Evolutionary conservation across 176 grass and related monocot species (phyloP), one percentile per base, ranked within the genome.

Genomic region (Oryza brachyantha): DNA sequence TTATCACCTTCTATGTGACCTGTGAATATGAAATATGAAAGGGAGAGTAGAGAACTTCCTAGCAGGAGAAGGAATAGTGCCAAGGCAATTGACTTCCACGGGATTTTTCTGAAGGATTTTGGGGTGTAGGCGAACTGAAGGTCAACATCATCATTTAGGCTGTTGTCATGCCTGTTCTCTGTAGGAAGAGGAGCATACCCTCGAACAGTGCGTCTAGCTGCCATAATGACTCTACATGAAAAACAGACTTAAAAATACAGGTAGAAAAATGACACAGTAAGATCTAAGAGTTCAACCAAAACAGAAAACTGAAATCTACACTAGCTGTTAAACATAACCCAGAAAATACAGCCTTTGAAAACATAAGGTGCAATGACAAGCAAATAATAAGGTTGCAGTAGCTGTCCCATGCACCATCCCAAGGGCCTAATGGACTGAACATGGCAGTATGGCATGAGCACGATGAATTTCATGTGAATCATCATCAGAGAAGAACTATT

Each of bases 1-100:
- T 48, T 81, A 81, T 98, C 95, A 42, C 92, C 95, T 14, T 89
- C 91, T 90, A 98, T 93, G 66, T 98, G 92, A 64, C 90, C 95
- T 13, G 85, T 91, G 80, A 90, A 86, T 83, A 98, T 90, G 39
- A 98, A 94, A 75, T 89, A 94, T 1, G 89, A 86, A 43, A 98
- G 90, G 45, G 88, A 84, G 55, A 98, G 87, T 68, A 98, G 86
- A 14, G 84, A 39, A 21, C 28, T 77, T 76, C 92, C 95, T 10
- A 98, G 81, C 35, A 90, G 52, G 58, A 98, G 85, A 31, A 98
- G 90, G 64, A 98, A 98, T 13, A 98, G 32, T 52, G 92, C 92
- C 45, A 98, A 74, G 42, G 92, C 89, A 75, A 98, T 92, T 66
- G 95, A 98, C 61, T 91, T 98, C 95, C 88, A 94, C 0, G 88